Conservation (phyloP, 2,329 filamentous ascomycete species). For the Achaetomium macrosporum region DNA sequence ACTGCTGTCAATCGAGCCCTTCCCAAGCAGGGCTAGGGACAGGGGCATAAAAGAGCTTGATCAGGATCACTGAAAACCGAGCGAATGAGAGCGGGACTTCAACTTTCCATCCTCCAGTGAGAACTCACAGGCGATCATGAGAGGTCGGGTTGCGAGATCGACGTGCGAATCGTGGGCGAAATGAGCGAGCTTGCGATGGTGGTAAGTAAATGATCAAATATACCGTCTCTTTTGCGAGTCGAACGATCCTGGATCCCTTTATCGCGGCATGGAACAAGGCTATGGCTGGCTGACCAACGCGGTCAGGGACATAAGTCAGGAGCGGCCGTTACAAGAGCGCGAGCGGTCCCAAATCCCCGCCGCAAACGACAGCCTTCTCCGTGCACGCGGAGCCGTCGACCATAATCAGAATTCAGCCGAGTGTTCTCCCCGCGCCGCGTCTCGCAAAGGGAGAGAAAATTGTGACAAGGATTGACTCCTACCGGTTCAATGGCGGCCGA, state of each 20-base stretch:
- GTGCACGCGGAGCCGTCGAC: neutral
- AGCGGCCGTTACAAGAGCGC: neutral
- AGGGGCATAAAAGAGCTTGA: slow-evolving; percentile 3
- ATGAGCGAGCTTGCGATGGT: too few species aligned
- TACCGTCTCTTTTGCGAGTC: too few species aligned
- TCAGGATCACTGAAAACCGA: too few species aligned
- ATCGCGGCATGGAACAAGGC: neutral
- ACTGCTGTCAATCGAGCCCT: slow-evolving; percentile 11
- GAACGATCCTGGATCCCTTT: neutral
- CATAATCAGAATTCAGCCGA: neutral
- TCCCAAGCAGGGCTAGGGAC: slow-evolving; percentile 1
- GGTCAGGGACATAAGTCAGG: neutral
- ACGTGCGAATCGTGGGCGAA: too few species aligned
- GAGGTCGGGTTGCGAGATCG: too few species aligned
- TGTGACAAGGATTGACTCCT: neutral
- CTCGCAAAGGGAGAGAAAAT: neutral
- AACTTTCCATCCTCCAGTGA: neutral
- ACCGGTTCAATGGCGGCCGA: too few species aligned
- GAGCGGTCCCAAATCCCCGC: slow-evolving; percentile 1
- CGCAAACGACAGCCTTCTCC: slow-evolving; percentile 7
- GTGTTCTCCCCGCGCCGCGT: neutral
- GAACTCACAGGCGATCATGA: neutral
- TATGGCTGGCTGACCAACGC: neutral
- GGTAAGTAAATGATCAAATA: too few species aligned
- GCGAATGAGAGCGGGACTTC: neutral